Evolutionary conservation across 306 rosid species (phyloP).

Genomic region (Quercus gilva): DNA sequence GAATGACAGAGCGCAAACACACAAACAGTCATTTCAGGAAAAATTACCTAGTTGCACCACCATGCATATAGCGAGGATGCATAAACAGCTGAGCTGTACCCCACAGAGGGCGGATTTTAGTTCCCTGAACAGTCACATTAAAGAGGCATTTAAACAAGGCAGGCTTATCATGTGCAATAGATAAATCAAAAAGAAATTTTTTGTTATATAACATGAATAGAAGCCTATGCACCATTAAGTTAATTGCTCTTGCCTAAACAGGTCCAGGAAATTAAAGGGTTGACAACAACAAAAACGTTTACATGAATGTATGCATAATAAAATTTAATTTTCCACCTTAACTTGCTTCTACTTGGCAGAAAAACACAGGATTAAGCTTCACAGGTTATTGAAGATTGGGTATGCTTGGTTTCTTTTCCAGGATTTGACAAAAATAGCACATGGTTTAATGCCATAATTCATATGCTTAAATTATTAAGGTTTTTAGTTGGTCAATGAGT

Average conservation of each 20-base stretch:
- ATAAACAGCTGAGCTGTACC: constrained; percentile 91
- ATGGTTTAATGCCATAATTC: neutral
- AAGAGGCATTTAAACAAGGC: neutral
- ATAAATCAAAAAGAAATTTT: neutral
- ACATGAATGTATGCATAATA: neutral
- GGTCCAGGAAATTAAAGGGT: neutral
- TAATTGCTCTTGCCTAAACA: neutral
- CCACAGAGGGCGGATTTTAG: constrained; percentile 74
- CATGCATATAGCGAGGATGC: constrained; percentile 99
- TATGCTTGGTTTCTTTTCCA: neutral
- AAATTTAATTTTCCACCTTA: neutral
- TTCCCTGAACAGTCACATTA: constrained; percentile 42
- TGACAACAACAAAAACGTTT: too few relatives aligned
- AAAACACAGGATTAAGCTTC: neutral
- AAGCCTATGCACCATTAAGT: neutral
- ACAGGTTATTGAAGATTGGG: neutral
- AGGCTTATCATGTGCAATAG: neutral
- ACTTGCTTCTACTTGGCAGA: too few relatives aligned
- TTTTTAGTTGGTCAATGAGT: neutral
- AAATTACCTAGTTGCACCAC: constrained; percentile 89
- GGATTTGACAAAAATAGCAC: neutral
- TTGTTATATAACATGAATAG: neutral
- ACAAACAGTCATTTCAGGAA: neutral
- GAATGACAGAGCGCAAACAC: neutral
- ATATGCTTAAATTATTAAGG: neutral